Percentiles rank a stretch among this genome's conserved stretches.
phyloP scores from a whole-genome alignment of 345 rosid species.

The rapeseed (Brassica napus) region DNA sequence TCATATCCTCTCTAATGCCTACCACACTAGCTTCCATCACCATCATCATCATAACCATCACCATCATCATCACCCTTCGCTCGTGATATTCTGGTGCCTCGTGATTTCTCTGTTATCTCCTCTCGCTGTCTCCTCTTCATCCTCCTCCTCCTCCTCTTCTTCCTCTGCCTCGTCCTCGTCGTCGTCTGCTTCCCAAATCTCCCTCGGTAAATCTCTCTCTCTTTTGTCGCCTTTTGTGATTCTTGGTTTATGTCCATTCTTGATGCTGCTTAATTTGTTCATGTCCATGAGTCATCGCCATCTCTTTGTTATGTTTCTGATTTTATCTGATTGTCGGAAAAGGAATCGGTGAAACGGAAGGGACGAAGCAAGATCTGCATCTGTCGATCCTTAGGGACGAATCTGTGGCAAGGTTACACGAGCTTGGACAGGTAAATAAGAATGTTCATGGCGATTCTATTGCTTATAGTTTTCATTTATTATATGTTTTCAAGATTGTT shows the following conservation, averaged over 20 bases:
- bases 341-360: conserved; percentile 45
- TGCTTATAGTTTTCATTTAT: conserved; percentile 23
- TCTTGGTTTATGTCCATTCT: neutral
- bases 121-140: conserved; percentile 33
- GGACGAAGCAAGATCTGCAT: conserved; percentile 42
- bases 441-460: neutral
- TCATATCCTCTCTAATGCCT: conserved; percentile 13
- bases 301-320: conserved; percentile 10
- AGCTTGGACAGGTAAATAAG: conserved; percentile 70
- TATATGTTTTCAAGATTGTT: neutral
- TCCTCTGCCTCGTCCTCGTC: conserved; percentile 19
- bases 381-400: conserved; percentile 66
- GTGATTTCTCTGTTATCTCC: conserved; percentile 40
- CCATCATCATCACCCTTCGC: conserved; percentile 24
- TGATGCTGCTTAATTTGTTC: neutral
- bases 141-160: conserved; percentile 16
- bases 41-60: conserved; percentile 6
- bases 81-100: conserved; percentile 38
- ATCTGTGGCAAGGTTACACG: conserved; percentile 67
- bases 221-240: neutral
- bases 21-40: conserved; percentile 33
- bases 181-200: conserved; percentile 29
- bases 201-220: conserved; percentile 31
- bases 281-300: neutral
- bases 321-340: neutral